These are phyloP conservation scores for Penicillium malachiteum DNA, from an alignment of 495 filamentous ascomycete species.

Conservation along the genomic window DNA sequence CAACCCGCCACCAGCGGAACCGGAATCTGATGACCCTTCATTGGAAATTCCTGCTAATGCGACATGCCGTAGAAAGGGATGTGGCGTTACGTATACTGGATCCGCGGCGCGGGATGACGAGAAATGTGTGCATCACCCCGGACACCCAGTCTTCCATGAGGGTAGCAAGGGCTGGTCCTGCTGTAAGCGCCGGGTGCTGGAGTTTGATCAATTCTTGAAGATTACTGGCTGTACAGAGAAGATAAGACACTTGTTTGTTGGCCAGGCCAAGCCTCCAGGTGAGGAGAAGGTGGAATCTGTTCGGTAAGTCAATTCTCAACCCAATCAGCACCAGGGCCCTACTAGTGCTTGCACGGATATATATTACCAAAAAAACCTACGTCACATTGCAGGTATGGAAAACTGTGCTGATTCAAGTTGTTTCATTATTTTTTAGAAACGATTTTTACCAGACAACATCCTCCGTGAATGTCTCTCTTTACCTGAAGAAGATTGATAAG, in stretches of 20 bases:
- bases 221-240: slow-evolving; percentile 87
- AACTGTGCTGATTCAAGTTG: not conserved
- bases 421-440: slow-evolving; percentile 47
- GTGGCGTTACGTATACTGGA: slow-evolving; percentile 62
- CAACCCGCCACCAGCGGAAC: slow-evolving; percentile 68
- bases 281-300: slow-evolving; percentile 64
- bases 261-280: slow-evolving; percentile 63
- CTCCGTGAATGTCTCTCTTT: slow-evolving; percentile 85
- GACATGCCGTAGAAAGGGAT: slow-evolving; percentile 75
- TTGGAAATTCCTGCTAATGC: slow-evolving; percentile 68
- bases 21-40: slow-evolving; percentile 81
- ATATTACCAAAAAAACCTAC: no score
- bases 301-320: slow-evolving; percentile 49
- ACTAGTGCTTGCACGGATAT: no score
- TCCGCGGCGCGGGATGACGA: slow-evolving; percentile 64
- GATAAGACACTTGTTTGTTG: slow-evolving; percentile 80
- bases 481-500: slow-evolving; percentile 96
- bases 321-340: no score
- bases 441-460: slow-evolving; percentile 94
- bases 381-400: no score
- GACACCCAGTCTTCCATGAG: slow-evolving; percentile 90
- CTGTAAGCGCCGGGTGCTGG: slow-evolving; percentile 91
- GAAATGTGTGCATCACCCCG: slow-evolving; percentile 82
- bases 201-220: slow-evolving; percentile 97
- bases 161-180: slow-evolving; percentile 96